phyloP scores from a whole-genome alignment of 306 rosid genomes.

The Pyrus communis region DNA sequence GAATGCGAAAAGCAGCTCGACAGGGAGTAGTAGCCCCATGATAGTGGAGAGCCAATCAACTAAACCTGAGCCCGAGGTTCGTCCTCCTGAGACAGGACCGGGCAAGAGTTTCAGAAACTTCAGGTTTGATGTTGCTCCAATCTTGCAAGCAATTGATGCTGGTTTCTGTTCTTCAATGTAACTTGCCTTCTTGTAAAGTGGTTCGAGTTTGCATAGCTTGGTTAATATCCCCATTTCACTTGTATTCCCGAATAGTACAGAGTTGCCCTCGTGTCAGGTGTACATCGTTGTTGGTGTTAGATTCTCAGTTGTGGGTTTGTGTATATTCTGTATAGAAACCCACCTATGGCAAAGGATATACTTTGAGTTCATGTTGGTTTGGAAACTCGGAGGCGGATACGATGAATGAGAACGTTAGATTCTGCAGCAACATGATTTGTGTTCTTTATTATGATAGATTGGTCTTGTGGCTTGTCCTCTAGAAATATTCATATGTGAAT shows the following conservation, averaged over 20 bases:
- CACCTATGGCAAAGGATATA: constrained; percentile 20
- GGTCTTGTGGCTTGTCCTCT: not conserved
- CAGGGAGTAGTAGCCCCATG: constrained; percentile 43
- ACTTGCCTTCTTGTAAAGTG: constrained; percentile 29
- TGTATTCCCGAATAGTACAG: not conserved
- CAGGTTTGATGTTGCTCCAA: constrained; percentile 52
- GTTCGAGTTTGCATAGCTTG: constrained; percentile 15
- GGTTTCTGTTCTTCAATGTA: constrained; percentile 44
- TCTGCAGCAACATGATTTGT: not conserved
- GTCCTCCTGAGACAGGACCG: constrained; percentile 34
- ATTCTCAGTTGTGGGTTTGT: constrained; percentile 35
- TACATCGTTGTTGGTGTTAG: constrained; percentile 20
- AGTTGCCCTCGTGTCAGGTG: constrained; percentile 4
- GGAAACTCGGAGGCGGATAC: not conserved
- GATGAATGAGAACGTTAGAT: not conserved
- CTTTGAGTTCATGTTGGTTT: not conserved
- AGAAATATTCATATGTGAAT: not conserved
- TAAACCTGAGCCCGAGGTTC: constrained; percentile 49
- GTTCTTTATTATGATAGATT: not conserved
- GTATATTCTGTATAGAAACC: constrained; percentile 50
- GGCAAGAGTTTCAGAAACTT: constrained; percentile 72
- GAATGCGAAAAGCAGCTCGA: constrained; percentile 66
- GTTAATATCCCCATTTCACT: constrained; percentile 16
- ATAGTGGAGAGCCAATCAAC: constrained; percentile 46
- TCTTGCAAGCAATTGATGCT: constrained; percentile 69